These are phyloP conservation scores for Millerozyma acaciae DNA, from an alignment of 805 yeast species.

Conservation along the genomic window DNA sequence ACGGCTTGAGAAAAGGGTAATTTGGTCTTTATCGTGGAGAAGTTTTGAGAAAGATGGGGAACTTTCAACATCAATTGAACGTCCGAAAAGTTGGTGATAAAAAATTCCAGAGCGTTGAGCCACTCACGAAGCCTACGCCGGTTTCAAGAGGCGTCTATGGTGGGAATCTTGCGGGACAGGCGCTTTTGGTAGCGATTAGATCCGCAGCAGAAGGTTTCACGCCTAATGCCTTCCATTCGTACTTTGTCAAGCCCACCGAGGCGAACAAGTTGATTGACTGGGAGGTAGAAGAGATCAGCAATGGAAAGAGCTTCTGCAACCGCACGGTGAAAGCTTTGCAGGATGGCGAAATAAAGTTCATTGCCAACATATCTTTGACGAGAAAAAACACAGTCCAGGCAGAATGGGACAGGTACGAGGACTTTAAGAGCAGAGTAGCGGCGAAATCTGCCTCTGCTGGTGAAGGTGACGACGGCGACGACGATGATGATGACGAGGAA, in stretches of 20 bases:
- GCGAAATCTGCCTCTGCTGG: too few relatives aligned
- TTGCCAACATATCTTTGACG: slow-evolving; percentile 33
- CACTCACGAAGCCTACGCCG: slow-evolving; percentile 23
- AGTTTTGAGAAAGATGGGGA: too few relatives aligned
- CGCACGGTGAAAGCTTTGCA: slow-evolving; percentile 26
- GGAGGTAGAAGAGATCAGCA: slow-evolving; percentile 29
- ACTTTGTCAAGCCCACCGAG: slow-evolving; percentile 20
- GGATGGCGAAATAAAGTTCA: slow-evolving; percentile 20
- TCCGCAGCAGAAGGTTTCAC: slow-evolving; percentile 25
- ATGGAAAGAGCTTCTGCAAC: slow-evolving; percentile 35
- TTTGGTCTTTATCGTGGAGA: too few relatives aligned
- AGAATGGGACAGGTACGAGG: slow-evolving; percentile 19
- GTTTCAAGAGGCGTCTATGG: slow-evolving; percentile 28
- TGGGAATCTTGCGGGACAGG: slow-evolving; percentile 34
- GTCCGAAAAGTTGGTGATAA: slow-evolving; percentile 10
- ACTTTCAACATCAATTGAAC: slow-evolving; percentile 6
- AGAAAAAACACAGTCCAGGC: slow-evolving; percentile 23
- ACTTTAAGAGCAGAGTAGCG: slow-evolving; percentile 17
- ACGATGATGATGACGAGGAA: slow-evolving; percentile 22
- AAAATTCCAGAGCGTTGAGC: slow-evolving; percentile 15
- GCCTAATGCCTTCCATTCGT: slow-evolving; percentile 36
- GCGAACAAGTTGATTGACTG: slow-evolving; percentile 19
- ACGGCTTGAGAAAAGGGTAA: too few relatives aligned
- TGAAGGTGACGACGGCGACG: slow-evolving; percentile 21
- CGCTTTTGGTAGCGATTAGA: slow-evolving; percentile 28